Evolutionary conservation across 208 protist species (phyloP).

Genomic region (Novymonas esmeraldas): DNA sequence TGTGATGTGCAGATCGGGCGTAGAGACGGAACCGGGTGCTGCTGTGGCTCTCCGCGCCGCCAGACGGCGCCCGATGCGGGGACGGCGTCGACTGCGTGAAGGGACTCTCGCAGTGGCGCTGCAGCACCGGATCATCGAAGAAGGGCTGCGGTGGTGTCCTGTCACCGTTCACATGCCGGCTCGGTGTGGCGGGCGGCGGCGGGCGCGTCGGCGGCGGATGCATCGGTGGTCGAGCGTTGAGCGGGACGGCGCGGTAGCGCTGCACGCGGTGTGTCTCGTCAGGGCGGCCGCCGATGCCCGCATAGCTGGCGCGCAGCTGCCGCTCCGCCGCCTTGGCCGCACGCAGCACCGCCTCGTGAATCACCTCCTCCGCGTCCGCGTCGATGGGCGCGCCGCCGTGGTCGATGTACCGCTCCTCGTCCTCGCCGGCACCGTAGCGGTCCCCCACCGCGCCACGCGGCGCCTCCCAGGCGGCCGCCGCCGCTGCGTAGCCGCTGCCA

Average conservation of each 20-base stretch:
- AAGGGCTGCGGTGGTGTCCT: not conserved
- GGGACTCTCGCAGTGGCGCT: not conserved
- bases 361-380: not conserved
- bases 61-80: not conserved
- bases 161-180: not conserved
- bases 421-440: not conserved
- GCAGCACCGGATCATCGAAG: slow-evolving; percentile 16
- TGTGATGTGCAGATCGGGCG: not conserved
- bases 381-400: not conserved
- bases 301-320: not conserved
- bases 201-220: not conserved
- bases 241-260: too few species aligned
- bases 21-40: not conserved
- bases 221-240: not conserved
- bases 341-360: not conserved
- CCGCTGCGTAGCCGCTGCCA: not conserved
- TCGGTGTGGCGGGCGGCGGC: not conserved
- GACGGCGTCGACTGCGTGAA: not conserved
- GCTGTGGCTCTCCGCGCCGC: not conserved
- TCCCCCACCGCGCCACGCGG: not conserved
- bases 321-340: slow-evolving; percentile 1
- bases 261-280: not conserved
- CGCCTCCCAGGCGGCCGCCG: not conserved
- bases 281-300: not conserved
- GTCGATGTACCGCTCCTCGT: not conserved